Evolutionary conservation across 2,329 filamentous ascomycete species (phyloP).

Genomic region (Fusarium nanum): DNA sequence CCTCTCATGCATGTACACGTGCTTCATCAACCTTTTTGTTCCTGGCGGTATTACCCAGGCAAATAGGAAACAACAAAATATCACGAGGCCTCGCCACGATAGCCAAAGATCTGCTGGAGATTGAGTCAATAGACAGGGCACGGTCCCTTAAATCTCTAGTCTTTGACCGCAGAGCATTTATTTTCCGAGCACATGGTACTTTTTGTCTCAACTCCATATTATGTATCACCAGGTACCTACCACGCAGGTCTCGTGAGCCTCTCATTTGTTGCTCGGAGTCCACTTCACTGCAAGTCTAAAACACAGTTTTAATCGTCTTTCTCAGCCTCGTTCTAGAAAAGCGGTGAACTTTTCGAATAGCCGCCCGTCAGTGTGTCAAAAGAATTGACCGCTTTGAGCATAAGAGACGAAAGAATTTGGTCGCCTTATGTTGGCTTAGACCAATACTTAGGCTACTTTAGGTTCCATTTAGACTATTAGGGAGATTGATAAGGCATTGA

Average conservation of each 20-base stretch:
- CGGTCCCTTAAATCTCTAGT: not conserved
- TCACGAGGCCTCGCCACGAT: constrained; percentile 9
- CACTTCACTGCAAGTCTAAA: constrained; percentile 24
- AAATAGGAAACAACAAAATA: not conserved
- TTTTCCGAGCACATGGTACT: constrained; percentile 28
- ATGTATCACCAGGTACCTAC: constrained; percentile 17
- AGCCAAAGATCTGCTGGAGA: not conserved
- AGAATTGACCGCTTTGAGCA: not conserved
- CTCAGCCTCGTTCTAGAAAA: constrained; percentile 37
- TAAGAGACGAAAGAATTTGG: not conserved
- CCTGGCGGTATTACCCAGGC: not conserved
- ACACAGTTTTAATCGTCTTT: constrained; percentile 11
- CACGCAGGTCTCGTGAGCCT: constrained; percentile 5
- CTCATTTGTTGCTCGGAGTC: constrained; percentile 27
- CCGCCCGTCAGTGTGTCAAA: not conserved
- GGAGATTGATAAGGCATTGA: constrained; percentile 35
- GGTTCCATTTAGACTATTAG: constrained; percentile 9
- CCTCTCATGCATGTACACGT: constrained; percentile 20
- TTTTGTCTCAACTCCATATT: constrained; percentile 17
- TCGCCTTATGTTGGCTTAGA: not conserved
- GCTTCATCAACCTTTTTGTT: constrained; percentile 3
- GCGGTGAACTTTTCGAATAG: constrained; percentile 34
- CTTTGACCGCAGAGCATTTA: constrained; percentile 17
- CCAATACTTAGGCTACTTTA: constrained; percentile 1
- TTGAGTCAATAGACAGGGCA: constrained; percentile 16